Percentiles rank a stretch among this genome's conserved stretches.
Conservation (phyloP, 805 yeast species). For the Candida jianshihensis region DNA sequence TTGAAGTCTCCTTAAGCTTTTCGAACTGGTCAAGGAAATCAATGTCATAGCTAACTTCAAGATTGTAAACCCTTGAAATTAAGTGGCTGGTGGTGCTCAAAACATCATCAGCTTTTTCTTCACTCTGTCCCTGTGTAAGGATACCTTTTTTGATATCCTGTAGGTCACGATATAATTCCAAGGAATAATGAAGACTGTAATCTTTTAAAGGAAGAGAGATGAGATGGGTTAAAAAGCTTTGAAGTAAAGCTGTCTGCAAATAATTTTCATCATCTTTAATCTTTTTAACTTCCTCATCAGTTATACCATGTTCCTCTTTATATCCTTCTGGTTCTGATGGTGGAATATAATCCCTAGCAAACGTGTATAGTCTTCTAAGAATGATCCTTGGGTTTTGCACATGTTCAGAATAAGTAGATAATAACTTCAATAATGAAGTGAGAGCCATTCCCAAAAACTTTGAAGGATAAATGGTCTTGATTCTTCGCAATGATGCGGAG, state of each 20-base stretch:
- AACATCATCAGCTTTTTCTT: conserved; percentile 16
- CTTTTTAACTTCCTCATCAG: conserved; percentile 33
- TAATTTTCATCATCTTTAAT: conserved; percentile 48
- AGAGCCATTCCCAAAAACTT: conserved; percentile 68
- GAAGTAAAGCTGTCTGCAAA: conserved; percentile 59
- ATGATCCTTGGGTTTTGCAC: conserved; percentile 35
- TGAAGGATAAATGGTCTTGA: conserved; percentile 70
- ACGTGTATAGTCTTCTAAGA: conserved; percentile 56
- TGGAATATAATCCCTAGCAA: conserved; percentile 52
- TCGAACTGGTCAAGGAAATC: conserved; percentile 38
- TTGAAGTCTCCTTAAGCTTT: conserved; percentile 28
- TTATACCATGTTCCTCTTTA: conserved; percentile 24
- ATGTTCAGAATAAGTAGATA: conserved; percentile 33
- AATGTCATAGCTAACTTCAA: conserved; percentile 63
- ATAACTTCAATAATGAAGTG: conserved; percentile 47
- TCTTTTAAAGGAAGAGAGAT: conserved; percentile 33
- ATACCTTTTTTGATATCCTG: conserved; percentile 11
- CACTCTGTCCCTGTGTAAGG: conserved; percentile 1
- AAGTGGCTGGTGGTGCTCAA: conserved; percentile 27
- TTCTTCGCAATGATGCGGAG: conserved; percentile 48
- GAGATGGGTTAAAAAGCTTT: conserved; percentile 51
- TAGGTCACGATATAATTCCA: conserved; percentile 19
- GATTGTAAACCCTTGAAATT: conserved; percentile 34
- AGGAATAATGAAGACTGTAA: conserved; percentile 22
- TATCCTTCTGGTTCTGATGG: conserved; percentile 34